phyloP scores from a whole-genome alignment of 208 protist species.

The Trypanosoma theileri region DNA sequence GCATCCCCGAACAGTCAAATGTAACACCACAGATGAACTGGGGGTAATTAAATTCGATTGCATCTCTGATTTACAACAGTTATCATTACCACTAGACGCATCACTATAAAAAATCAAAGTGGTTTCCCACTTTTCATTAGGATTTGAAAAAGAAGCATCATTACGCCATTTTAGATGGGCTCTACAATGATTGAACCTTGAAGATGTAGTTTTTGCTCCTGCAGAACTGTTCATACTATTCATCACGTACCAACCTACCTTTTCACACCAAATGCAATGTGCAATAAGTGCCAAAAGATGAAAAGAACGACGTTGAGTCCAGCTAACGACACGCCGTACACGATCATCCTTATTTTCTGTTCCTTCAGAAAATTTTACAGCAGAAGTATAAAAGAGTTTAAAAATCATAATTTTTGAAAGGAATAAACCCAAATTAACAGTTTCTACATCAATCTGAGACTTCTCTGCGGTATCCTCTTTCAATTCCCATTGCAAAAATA shows the following conservation, averaged over 20 bases:
- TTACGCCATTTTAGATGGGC: slow-evolving; percentile 20
- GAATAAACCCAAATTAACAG: slow-evolving; percentile 16
- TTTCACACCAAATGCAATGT: slow-evolving; percentile 43
- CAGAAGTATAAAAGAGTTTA: slow-evolving; percentile 16
- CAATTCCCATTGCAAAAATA: background rate
- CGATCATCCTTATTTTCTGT: background rate
- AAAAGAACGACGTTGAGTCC: slow-evolving; percentile 38
- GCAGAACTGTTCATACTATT: background rate
- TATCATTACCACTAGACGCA: background rate
- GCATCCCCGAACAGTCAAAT: slow-evolving; percentile 21
- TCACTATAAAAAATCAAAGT: slow-evolving; percentile 14
- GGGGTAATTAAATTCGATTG: no score
- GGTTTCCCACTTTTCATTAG: slow-evolving; percentile 34
- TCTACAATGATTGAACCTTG: background rate
- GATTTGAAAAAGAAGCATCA: slow-evolving; percentile 14
- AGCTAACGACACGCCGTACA: slow-evolving; percentile 14
- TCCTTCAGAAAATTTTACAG: background rate
- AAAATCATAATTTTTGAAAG: slow-evolving; percentile 28
- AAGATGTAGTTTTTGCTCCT: no score
- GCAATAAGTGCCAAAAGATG: slow-evolving; percentile 33
- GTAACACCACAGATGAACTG: background rate
- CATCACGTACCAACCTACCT: slow-evolving; percentile 21
- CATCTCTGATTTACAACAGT: no score
- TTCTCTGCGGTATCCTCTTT: background rate
- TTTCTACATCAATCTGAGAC: no score